Evolutionary conservation across 2,329 filamentous ascomycete species (phyloP), one percentile per base, ranked within the genome.

Genomic region (Pleomassaria siparia): DNA sequence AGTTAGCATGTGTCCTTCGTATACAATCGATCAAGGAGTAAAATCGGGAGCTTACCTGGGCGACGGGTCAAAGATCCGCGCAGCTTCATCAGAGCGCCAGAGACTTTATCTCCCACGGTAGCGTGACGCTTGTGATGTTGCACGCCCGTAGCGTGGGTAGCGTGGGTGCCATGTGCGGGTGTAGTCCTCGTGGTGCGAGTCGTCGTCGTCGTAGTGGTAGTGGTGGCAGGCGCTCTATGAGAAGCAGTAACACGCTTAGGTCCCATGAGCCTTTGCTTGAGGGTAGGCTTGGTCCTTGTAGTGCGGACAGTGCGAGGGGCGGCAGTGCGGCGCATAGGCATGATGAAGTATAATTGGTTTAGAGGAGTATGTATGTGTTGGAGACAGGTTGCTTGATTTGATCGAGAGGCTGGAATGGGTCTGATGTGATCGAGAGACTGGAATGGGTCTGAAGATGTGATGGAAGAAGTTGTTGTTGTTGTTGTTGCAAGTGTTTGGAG

Each of bases 81-180:
- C 54, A 92, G 71, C 75, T 82, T 89, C 74, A 88, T 77, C 68
- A 92, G 75, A 0, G 87, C 88, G 15, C 89, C 89, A 41, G 81
- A 85, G 58, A 92, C 79, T 72, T 91, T 92, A 74, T 92, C 88
- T 39, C 86, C 86, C 55, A 91, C 75, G 30, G 79, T 82, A 2
- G 82, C 79, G 60, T 85, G 82, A 62, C 87, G 83, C 66, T 82
- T 81, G 44, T 89, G 86, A 65, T 83, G 80, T 6, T 83, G 80
- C 6, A 59, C 60, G 1, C 59, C 55, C 2, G 59, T 57, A 6
- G 55, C 47, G 18, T 24, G 35, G 26, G 42, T 26, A 15, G 36
- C 49, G 30, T 46, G 40, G 25, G 33, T 43, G 7, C 36, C 41
- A 24, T 44, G 76, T 9, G 13, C 36, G 3, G 51, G 46, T 12